A percentile compares a stretch with the other conserved stretches of the same genome.
Evolutionary conservation across 768 basidiomycete genomes (phyloP).

Genomic region (Podaxis sp.): DNA sequence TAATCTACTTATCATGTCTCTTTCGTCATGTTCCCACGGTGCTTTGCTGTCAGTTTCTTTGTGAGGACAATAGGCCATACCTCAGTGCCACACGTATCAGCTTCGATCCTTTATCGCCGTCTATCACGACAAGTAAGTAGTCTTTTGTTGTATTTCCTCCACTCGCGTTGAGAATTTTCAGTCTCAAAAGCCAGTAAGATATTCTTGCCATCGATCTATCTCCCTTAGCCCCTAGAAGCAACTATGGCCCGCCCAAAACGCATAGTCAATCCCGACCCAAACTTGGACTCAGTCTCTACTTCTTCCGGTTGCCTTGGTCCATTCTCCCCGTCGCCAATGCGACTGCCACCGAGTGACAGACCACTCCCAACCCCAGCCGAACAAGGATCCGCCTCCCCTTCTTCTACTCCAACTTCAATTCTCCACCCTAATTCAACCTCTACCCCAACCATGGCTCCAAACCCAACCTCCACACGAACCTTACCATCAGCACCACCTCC

Average conservation of each 20-base stretch:
- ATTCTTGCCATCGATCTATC: background rate
- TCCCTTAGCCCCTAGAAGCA: background rate
- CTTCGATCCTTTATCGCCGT: background rate
- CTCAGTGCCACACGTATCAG: background rate
- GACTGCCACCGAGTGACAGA: background rate
- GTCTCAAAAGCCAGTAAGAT: background rate
- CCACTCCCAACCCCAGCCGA: background rate
- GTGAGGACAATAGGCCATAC: background rate
- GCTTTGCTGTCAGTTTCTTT: conserved; percentile 3
- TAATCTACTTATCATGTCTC: conserved; percentile 4
- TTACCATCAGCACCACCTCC: too few species aligned
- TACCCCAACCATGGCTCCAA: background rate
- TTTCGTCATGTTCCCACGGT: conserved; percentile 1
- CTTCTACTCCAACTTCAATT: background rate
- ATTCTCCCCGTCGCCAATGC: background rate
- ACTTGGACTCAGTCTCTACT: background rate
- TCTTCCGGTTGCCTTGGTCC: background rate
- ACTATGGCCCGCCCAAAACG: background rate
- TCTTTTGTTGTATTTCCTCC: background rate
- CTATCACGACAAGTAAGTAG: background rate
- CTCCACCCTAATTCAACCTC: background rate
- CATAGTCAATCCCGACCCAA: background rate
- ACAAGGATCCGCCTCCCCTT: background rate
- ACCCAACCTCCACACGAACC: background rate
- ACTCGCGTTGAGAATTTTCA: background rate